Conservation (phyloP, 208 protist species). For the Histomonas meleagridis region DNA sequence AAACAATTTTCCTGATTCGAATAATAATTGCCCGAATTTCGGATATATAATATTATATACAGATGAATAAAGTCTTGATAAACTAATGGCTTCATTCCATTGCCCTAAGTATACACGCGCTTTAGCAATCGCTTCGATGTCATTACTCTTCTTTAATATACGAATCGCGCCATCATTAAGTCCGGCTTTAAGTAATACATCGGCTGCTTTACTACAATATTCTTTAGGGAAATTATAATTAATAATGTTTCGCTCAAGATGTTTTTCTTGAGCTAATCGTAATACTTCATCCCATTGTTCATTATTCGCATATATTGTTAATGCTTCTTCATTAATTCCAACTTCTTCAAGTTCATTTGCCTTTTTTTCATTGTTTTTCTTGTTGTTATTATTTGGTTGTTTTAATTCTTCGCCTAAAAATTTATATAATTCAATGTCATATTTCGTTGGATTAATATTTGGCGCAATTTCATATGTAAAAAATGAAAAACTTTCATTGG, state of each 20-base stretch:
- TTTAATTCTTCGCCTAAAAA: background rate
- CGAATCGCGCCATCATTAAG: background rate
- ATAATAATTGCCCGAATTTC: constrained; percentile 15
- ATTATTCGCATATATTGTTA: background rate
- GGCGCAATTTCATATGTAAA: background rate
- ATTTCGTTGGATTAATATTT: background rate
- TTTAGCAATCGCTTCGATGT: background rate
- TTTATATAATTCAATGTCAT: background rate
- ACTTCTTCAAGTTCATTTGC: constrained; percentile 17
- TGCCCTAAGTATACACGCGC: background rate
- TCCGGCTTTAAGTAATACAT: background rate
- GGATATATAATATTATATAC: constrained; percentile 32
- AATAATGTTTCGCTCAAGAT: background rate
- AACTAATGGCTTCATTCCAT: constrained; percentile 8
- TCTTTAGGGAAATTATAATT: background rate
- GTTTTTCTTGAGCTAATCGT: background rate
- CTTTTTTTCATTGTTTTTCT: background rate
- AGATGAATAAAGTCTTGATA: background rate
- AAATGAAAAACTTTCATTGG: background rate
- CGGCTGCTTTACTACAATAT: background rate
- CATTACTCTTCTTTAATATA: background rate
- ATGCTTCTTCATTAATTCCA: background rate
- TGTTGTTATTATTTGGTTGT: background rate
- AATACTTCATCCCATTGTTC: constrained; percentile 15
- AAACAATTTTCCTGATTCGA: constrained; percentile 6